Evolutionary conservation across 495 filamentous ascomycete species (phyloP), one percentile per base, ranked within the genome.

Genomic region (Aspergillus indologenus): DNA sequence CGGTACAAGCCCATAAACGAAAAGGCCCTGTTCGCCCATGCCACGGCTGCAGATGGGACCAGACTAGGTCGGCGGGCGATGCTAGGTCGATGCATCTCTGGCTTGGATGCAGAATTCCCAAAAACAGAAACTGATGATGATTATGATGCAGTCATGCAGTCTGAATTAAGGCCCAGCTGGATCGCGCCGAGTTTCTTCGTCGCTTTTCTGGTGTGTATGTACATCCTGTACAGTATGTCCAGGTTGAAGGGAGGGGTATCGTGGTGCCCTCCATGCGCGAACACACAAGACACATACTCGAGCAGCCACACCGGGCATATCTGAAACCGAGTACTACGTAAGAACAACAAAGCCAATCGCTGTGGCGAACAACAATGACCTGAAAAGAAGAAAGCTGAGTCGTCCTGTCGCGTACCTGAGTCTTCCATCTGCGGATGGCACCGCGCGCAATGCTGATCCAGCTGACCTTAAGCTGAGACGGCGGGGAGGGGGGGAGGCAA

Each of bases 81-180:
- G 44, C 26, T 57, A 52, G 51, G 26, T 58, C 31, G 51, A 45
- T 26, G 50, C 49, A 52, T 56, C 54, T 45, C 18, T 24, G 22
- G 24, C 34, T 51, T 56, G 54, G 47, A 59, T 61, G 58, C 47
- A 57, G 49, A 44, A 45, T 29, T 43, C 24, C 56, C 53, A 58
- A 58, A 66, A 60, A 61, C 60, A 63, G 61, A 31, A 58, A 59
- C 61, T 22, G 24, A 11, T 31, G 42, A 48, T 60, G 58, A 24
- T 55, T 18, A 55, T 59, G 58, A 60, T 62, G 55, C 42, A 46
- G 48, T n/a, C 48, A 20, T 56, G 61, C 57, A 59, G 56, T 47
- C 44, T 26, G 15, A 22, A 12, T 22, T 34, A 53, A 26, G 22
- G 23, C 26, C 26, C 43, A 46, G n/a, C 34, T 47, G 26, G 21